Base-by-base conservation (phyloP, 1,284 basidiomycete species). In the Flammula alnicola region DNA sequence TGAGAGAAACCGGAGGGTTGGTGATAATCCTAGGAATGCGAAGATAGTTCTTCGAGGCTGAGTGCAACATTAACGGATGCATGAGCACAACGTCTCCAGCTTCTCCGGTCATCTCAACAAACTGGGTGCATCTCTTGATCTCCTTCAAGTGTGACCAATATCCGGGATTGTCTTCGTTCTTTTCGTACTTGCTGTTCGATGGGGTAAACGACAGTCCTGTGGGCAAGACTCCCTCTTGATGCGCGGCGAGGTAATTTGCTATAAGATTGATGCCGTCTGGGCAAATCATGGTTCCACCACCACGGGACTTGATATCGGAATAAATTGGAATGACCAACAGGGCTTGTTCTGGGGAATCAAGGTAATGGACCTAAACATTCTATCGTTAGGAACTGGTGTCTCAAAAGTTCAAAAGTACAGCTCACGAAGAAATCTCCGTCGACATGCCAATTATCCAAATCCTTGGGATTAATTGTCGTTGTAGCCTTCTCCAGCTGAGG, bases 11-110 rank as follows among this genome's bases (percentile, higher is more conserved):
- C 6, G 80, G 81, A 46, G 82, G 83, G 58, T 84, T 84, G 32
- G 80, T 83, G 60, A 84, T 84, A 48, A 84, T 69, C 44, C 82
- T 70, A 31, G 76, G 78, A 12, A 73, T 61, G 16, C 81, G 76
- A 27, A 76, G 63, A 52, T 77, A 70, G 62, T 86, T 86, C 65
- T 77, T 80, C 32, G 78, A 78, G n/a, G 83, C 82, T 8, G 80
- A 78, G 58, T 84, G 82, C 48, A 82, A 65, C 81, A 83, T 84
- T 51, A 85, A 65, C 35, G 82, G 82, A 64, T 84, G 82, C 66
- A 84, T 67, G 23, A 85, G 71, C 14, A 83, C 75, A 20, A 84
- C 82, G 58, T 84, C 83, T 17, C 82, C 83, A 38, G 77, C 63
- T 44, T 78, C 70, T 37, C 80, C 81, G 0, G 78, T 81, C 63